Conservation (phyloP, 345 rosid species). For the Pistacia atlantica region DNA sequence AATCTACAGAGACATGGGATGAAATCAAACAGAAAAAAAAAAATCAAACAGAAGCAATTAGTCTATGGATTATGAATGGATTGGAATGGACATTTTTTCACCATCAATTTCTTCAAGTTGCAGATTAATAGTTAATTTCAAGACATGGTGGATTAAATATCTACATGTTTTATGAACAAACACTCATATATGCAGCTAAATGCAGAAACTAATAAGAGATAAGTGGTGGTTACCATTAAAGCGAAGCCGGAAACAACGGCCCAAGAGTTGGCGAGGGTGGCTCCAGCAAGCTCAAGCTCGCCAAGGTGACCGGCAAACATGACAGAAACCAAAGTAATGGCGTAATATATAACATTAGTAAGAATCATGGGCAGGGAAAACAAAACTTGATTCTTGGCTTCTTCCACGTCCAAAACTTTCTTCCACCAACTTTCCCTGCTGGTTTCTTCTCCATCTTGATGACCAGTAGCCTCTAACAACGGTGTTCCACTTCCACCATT, state of each 20-base stretch:
- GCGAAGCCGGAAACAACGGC: conserved; percentile 75
- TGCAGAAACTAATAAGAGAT: neutral
- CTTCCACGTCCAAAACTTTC: conserved; percentile 48
- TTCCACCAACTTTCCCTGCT: conserved; percentile 13
- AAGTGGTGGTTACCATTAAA: conserved; percentile 51
- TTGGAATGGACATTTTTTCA: neutral
- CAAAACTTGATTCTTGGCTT: conserved; percentile 52
- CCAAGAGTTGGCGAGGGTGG: conserved; percentile 91
- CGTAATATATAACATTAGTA: conserved; percentile 52
- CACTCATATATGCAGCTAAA: too few relatives aligned
- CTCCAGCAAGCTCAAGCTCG: conserved; percentile 68
- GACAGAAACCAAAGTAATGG: conserved; percentile 65
- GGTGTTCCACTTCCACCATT: conserved; percentile 16
- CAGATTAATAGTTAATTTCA: neutral
- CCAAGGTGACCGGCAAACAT: conserved; percentile 87
- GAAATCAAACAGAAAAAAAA: too few relatives aligned
- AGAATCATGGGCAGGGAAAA: conserved; percentile 70
- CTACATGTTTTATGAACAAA: too few relatives aligned
- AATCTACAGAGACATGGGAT: neutral
- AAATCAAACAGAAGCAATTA: neutral
- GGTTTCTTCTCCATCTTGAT: conserved; percentile 4
- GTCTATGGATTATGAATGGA: neutral
- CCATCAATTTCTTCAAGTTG: neutral
- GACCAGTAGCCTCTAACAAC: conserved; percentile 18
- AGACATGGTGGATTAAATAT: neutral